Evolutionary conservation across 1,284 basidiomycete genomes (phyloP), one percentile per base, ranked within the genome.

Genomic region (Trametes versicolor): DNA sequence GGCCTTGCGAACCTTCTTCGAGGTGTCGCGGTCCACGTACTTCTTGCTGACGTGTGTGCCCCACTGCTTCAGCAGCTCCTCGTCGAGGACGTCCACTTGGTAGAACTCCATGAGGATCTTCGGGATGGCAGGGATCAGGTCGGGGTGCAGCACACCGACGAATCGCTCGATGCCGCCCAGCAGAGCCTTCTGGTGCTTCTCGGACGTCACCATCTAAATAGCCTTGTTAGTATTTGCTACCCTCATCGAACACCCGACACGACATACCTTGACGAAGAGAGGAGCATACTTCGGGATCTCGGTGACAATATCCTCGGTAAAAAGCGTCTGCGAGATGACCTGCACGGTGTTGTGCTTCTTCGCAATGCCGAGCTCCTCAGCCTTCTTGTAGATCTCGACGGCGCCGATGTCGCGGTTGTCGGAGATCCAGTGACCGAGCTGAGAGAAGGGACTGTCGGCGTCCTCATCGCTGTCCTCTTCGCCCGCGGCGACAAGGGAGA

Each of bases 31-130:
- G 81, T 97, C 94, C 63, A 97, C 95, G 77, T 98, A 99, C 84
- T 99, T 98, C 85, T 95, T 98, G 81, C 92, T 95, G 72, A 98
- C 96, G 75, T 99, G 97, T 7, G 95, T 98, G 36, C 96, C 97
- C 97, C 97, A 99, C 71, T 96, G 90, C 56, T 86, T 89, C 68
- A 96, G 85, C 19, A 98, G 85, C 34, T 96, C 96, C 78, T 99
- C 97, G 21, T 98, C 96, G 52, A 99, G 81, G 23, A 98, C 83
- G 72, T 99, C 97, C 54, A 85, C 87, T 80, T 99, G 97, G 80
- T 99, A 99, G 71, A 98, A 87, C 13, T 80, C 88, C 97, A 99
- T 99, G 68, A 99, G 86, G 68, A 98, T 91, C 81, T 99, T 99
- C 51, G 96, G 95, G 9, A 96, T 86, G 12, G 81, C 70, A 2